A percentile compares a stretch with the other conserved stretches of the same genome.
phyloP scores from a whole-genome alignment of 78 protist species.

The Speleostelium caveatum region DNA sequence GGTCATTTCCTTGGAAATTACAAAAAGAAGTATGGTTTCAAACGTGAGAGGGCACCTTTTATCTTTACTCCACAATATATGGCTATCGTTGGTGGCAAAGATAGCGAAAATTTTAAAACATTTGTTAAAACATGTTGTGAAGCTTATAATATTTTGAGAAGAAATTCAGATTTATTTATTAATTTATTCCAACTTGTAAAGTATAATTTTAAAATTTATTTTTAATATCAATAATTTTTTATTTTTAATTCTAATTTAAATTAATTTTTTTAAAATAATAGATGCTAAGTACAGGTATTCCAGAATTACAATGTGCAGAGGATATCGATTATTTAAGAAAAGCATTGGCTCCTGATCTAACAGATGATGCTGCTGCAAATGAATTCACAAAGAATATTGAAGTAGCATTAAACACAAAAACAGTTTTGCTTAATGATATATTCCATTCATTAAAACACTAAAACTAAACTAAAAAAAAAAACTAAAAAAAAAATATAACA shows the following conservation, averaged over 20 bases:
- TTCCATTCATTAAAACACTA: constrained; percentile 22
- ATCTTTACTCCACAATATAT: constrained; percentile 94
- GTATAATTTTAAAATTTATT: not conserved
- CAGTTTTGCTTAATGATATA: constrained; percentile 65
- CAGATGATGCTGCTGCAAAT: constrained; percentile 87
- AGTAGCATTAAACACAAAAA: constrained; percentile 53
- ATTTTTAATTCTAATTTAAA: too few species aligned
- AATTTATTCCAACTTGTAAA: constrained; percentile 87
- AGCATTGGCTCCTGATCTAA: constrained; percentile 70
- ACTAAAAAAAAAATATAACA: too few species aligned
- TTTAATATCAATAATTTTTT: not conserved
- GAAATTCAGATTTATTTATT: constrained; percentile 88
- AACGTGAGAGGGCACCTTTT: constrained; percentile 98
- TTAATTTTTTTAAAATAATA: not conserved
- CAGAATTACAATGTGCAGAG: constrained; percentile 88
- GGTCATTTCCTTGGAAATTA: constrained; percentile 93
- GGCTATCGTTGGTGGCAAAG: constrained; percentile 86
- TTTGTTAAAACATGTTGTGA: constrained; percentile 81
- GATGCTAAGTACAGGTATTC: constrained; percentile 95
- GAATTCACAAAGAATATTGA: constrained; percentile 77
- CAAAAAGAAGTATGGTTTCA: constrained; percentile 88
- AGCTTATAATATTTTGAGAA: constrained; percentile 91
- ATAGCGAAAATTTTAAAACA: constrained; percentile 50
- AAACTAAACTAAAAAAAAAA: not conserved
- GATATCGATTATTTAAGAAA: constrained; percentile 88